Base-by-base conservation (phyloP, 352 stramenopile genomes). In the Globisporangium takayamanum region DNA sequence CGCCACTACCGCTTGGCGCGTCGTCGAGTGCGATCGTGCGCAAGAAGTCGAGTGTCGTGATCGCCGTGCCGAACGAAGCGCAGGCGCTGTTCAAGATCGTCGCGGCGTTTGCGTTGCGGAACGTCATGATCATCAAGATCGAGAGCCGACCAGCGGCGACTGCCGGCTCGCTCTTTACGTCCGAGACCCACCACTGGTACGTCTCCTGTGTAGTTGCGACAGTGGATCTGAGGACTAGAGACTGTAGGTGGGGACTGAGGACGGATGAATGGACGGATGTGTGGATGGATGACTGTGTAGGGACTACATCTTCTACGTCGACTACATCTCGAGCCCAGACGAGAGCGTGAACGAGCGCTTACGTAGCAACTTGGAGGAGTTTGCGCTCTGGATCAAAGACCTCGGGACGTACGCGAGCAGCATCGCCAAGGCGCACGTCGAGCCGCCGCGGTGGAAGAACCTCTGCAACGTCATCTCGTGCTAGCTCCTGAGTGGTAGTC, bases 231-330 rank as follows among this genome's bases (percentile, higher is more conserved):
- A 20, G 41, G 4, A 5, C 39, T 6, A 50, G 12, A 46, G 22
- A 60, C 36, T 56, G 28, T 0, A 18, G 60, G 51, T 39, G 45
- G 2, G 16, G 22, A 22, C 22, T 22, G 22, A 22, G 22, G 22
- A 36, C 30, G 22, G 22, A 22, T 22, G 22, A 1, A 0, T 22
- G 22, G 22, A 36, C 30, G 22, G 22, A 22, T 22, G 22, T 22
- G 22, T 22, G 30, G 30, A 36, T 39, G 33, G 33, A 12, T 39
- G 33, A 39, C 7, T 36, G 51, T 66, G 36, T 52, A 86, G 76
- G 78, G 77, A 89, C 53, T 89, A 89, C 61, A 88, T 90, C 60
- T 90, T 90, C 62, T 90, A 87, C 51, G 75, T 90, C 26, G 80
- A 90, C 63, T 88, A 82, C 61, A 75, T 87, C 22, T 74, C 79